Base-by-base conservation (phyloP, 495 filamentous ascomycete genomes). In the Gamarada debralockiae region DNA sequence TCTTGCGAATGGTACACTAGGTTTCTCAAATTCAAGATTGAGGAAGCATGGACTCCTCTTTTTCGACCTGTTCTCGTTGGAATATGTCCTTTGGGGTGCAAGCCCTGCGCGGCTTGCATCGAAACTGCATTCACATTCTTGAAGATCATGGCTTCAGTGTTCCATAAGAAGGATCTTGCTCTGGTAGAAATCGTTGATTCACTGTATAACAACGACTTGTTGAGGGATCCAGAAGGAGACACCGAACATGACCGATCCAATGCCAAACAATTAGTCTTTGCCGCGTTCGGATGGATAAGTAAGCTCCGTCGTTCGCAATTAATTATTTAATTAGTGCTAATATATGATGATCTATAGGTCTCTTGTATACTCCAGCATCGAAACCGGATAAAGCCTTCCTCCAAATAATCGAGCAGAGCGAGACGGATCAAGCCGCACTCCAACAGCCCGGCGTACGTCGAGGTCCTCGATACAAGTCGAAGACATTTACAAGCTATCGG, bases 271-370 rank as follows among this genome's bases (percentile, higher is more conserved):
- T 15, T 55, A 21, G 44, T 48, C 4, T 48, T 55, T 48, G 33
- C 34, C 17, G 42, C 44, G 1, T 23, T 55, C 18, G 52, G 52
- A 31, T 48, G 29, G 52, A 55, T 55, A 20, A 55, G 51, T 53
- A 37, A 15, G 51, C 37, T 18, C 3, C 15, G 10, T 27, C 17
- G 8, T 39, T 18, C 25, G 8, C 27, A 37, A 22, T 8, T 23
- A 23, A 45, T 21, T 9, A 17, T 9, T 14, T 8, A 17, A 45
- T n/a, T 23, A 25, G 23, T 21, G 17, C 42, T 23, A 17, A 20
- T 23, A 37, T 7, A 46, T 38, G n/a, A n/a, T n/a, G n/a, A n/a
- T n/a, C 6, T 22, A n/a, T 43, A 52, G 50, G 24, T 17, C 21
- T 37, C 15, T 41, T 55, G 0, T 55, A 55, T 27, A 10, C 33